phyloP scores from a whole-genome alignment of 305 asterid species.

The Fraxinus velutina region DNA sequence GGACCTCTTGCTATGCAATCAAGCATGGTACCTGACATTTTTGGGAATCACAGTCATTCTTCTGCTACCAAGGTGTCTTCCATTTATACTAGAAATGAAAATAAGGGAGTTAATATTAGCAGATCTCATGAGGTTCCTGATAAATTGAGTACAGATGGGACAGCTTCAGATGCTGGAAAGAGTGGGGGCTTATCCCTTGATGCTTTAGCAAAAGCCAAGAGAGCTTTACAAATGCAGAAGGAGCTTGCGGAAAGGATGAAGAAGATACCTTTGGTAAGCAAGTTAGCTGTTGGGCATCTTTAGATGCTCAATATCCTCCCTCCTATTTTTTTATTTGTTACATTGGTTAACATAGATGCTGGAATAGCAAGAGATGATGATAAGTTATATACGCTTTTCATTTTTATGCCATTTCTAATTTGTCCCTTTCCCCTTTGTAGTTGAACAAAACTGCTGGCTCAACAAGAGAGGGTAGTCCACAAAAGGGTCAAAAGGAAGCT shows the following conservation, averaged over 20 bases:
- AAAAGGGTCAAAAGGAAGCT: constrained; percentile 41
- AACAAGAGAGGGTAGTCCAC: constrained; percentile 44
- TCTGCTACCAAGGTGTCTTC: constrained; percentile 91
- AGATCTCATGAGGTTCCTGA: constrained; percentile 99
- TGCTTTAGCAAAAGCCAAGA: constrained; percentile 77
- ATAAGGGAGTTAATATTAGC: constrained; percentile 92
- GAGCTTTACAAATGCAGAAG: constrained; percentile 71
- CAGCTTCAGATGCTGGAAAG: constrained; percentile 68
- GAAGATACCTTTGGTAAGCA: constrained; percentile 66
- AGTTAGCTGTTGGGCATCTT: not conserved
- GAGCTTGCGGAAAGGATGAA: constrained; percentile 68
- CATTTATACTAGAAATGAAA: constrained; percentile 88
- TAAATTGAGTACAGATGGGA: constrained; percentile 97
- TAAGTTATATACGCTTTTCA: not conserved
- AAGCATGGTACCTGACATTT: constrained; percentile 38
- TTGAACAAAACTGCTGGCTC: constrained; percentile 50
- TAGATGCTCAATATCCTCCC: not conserved
- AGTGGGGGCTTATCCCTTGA: constrained; percentile 70
- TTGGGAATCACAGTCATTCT: constrained; percentile 40
- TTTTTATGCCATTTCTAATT: constrained; percentile 1
- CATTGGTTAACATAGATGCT: constrained; percentile 13
- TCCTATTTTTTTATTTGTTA: not conserved
- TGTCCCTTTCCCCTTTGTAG: constrained; percentile 33
- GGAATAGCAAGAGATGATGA: not conserved
- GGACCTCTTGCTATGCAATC: constrained; percentile 43